Conservation (phyloP, 2,329 filamentous ascomycete genomes). For the Venturia effusa region DNA sequence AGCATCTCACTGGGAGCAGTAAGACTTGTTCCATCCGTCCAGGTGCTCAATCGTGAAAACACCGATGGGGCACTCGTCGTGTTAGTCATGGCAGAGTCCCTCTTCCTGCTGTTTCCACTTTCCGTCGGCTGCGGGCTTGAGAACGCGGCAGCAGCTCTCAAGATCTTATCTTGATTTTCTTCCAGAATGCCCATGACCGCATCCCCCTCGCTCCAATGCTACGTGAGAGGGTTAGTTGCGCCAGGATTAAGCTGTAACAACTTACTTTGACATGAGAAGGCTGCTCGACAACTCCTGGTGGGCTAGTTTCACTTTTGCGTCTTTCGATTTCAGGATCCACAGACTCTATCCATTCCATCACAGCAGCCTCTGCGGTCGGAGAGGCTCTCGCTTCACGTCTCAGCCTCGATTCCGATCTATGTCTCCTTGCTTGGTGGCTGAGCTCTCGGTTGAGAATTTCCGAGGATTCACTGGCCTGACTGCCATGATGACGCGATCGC, state of each 20-base stretch:
- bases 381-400: background rate
- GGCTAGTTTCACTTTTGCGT: background rate
- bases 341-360: slow-evolving; percentile 9
- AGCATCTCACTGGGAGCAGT: slow-evolving; percentile 8
- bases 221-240: background rate
- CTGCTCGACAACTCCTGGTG: background rate
- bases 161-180: slow-evolving; percentile 5
- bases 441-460: background rate
- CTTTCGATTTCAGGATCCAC: background rate
- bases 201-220: slow-evolving; percentile 4
- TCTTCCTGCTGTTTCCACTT: background rate
- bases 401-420: background rate
- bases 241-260: background rate
- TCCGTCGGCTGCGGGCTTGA: slow-evolving; percentile 2
- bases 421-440: slow-evolving; percentile 3
- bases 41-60: slow-evolving; percentile 8
- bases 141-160: background rate
- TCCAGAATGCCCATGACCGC: slow-evolving; percentile 7
- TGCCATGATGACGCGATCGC: background rate
- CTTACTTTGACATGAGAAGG: background rate
- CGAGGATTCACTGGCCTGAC: background rate
- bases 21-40: slow-evolving; percentile 4
- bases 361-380: background rate
- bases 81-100: slow-evolving; percentile 9
- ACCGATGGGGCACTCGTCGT: slow-evolving; percentile 6